phyloP scores from a whole-genome alignment of 1,284 basidiomycete genomes.

The Trametes pubescens region DNA sequence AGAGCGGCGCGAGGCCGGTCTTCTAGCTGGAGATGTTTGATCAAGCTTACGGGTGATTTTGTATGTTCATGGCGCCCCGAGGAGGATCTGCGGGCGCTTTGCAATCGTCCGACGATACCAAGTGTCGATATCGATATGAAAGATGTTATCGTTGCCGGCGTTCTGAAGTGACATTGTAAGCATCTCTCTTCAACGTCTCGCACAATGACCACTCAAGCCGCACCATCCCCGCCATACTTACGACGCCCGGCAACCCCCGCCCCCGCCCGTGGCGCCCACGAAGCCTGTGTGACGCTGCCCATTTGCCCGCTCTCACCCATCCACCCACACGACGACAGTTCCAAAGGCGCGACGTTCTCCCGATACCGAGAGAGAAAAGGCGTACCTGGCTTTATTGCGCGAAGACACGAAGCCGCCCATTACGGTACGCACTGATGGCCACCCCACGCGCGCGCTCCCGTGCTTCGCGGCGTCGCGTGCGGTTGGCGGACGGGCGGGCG shows the following conservation, averaged over 20 bases:
- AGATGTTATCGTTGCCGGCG: too few species aligned
- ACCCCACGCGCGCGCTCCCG: not conserved
- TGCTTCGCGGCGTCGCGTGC: conserved; percentile 1
- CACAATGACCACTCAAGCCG: too few species aligned
- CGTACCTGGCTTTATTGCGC: conserved; percentile 13
- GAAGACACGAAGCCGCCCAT: not conserved
- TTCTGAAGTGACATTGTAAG: too few species aligned
- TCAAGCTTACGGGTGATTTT: not conserved
- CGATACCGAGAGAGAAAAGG: not conserved
- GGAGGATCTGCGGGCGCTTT: not conserved
- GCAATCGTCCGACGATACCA: too few species aligned
- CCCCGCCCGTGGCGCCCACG: not conserved
- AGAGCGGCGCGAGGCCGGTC: conserved; percentile 8
- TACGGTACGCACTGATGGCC: not conserved
- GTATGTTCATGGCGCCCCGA: not conserved
- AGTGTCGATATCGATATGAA: too few species aligned
- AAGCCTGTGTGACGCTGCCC: not conserved
- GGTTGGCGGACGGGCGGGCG: not conserved
- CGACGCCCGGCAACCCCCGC: not conserved
- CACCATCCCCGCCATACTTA: too few species aligned
- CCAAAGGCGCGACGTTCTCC: not conserved
- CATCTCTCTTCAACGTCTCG: too few species aligned
- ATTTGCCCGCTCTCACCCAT: too few species aligned
- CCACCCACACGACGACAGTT: not conserved
- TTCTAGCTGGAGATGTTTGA: conserved; percentile 6